Evolutionary conservation across 768 basidiomycete genomes (phyloP), one percentile per base, ranked within the genome.

Genomic region (Crucibulum laeve): DNA sequence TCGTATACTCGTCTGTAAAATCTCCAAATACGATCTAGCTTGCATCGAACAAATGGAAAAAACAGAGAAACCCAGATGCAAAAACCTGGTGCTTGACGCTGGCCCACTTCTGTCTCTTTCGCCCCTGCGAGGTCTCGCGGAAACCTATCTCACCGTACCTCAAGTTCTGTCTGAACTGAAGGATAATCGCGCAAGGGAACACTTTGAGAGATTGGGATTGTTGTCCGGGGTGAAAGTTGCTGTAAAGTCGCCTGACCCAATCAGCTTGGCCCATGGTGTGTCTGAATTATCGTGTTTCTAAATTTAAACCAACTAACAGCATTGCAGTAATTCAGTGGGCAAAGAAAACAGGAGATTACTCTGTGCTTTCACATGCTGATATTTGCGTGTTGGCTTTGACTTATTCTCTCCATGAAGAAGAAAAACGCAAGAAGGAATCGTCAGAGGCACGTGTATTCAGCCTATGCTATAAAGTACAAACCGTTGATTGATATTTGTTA

Each of bases 281-380:
- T 58, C 10, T 47, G 4, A 24, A 4, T 22, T 36, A 21, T 21
- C 25, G 19, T 40, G 25, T 10, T 34, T 28, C 19, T 25, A 40
- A 25, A 28, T 21, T 18, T n/a, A 22, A 35, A 25, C 19, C 35
- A 33, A 17, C 23, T 19, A 17, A n/a, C n/a, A 11, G 25, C n/a
- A 14, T 39, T 38, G 25, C 57, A 97, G 96, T 95, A 3, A 89
- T 87, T 43, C 84, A 86, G 48, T 84, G 82, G 64, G 91, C 96
- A 3, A 95, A 92, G 72, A 90, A 90, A 71, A 95, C 95, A 0
- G 96, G 96, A 59, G 96, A 99, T 64, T 94, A 92, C 59, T 71
- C 89, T 33, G 94, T 92, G 37, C 73, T 99, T 28, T 96, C 92
- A 11, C 79, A 85, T 61, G 76, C 93, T 11, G 96, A 99, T 81